Evolutionary conservation across 768 basidiomycete species (phyloP), one percentile per base, ranked within the genome.

Genomic region (Boletus sensibilis): DNA sequence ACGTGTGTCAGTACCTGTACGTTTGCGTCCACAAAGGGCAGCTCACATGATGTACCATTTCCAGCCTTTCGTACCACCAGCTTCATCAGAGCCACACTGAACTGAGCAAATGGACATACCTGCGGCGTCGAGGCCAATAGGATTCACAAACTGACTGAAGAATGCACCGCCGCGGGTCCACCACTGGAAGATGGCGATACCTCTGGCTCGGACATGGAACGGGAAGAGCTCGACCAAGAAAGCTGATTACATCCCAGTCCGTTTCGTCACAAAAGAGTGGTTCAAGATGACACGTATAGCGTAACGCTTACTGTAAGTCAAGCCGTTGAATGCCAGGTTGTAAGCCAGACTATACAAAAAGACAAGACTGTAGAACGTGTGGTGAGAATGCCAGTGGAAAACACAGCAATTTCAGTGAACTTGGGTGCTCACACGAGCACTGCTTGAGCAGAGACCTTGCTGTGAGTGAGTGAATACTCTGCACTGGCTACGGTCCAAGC

Each of bases 161-260:
- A 55, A 60, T 21, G 8, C 39, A 1, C 50, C 50, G 1, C 74
- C 70, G 20, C 84, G 79, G 44, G 79, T 73, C 69, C 79, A 83
- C 75, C 77, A 82, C 59, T 86, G 83, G 72, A 82, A 84, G 35
- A 86, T 67, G 4, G 84, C 72, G 54, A 86, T 77, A 37, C 85
- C 85, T 66, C 81, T 82, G 1, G 85, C 78, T 52, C 85, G 82
- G 27, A 78, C 76, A 57, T 82, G 79, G 73, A 75, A 86, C 0
- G 84, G 84, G 75, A 86, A 86, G 29, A 87, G 65, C 62, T 86
- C 85, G 31, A 85, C 82, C 55, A 85, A 70, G 78, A 77, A 86
- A 6, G 82, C 83, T 83, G 59, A 18, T 39, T 18, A 27, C n/a
- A n/a, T 7, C 64, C 25, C 27, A 16, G 20, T 12, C 5, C 27